These are phyloP conservation scores for Vitis rotundifolia DNA, from an alignment of 164 flowering plant genomes.

Conservation along the genomic window DNA sequence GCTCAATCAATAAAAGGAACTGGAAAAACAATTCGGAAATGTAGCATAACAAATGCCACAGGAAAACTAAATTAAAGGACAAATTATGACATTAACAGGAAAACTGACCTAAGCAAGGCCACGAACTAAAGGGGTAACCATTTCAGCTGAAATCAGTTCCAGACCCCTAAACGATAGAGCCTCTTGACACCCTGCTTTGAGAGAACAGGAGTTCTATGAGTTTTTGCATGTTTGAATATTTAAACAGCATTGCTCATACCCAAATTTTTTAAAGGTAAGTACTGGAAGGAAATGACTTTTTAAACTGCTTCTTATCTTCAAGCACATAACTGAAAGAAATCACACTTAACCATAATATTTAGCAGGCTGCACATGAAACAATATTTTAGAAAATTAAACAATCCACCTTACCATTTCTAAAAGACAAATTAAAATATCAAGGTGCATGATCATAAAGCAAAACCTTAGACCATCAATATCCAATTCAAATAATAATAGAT, in stretches of 20 bases:
- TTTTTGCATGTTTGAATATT: conserved; percentile 21
- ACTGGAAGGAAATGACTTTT: conserved; percentile 37
- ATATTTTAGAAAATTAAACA: not conserved
- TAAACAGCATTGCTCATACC: conserved; percentile 26
- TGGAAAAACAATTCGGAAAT: conserved; percentile 15
- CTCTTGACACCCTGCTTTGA: conserved; percentile 67
- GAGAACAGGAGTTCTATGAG: conserved; percentile 55
- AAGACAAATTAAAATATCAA: not conserved
- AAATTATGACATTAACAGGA: conserved; percentile 21
- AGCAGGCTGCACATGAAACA: not conserved
- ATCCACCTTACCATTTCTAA: not conserved
- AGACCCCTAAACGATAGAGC: conserved; percentile 59
- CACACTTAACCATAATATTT: conserved; percentile 10
- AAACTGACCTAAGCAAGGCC: conserved; percentile 59
- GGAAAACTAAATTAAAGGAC: conserved; percentile 27
- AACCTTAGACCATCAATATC: not conserved
- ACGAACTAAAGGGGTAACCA: conserved; percentile 51
- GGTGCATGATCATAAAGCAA: not conserved
- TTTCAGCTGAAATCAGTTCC: conserved; percentile 67
- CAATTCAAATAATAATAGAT: not conserved
- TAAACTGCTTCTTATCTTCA: conserved; percentile 31
- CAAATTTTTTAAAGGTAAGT: conserved; percentile 25
- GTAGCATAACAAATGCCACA: conserved; percentile 37
- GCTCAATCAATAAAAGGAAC: conserved; percentile 20
- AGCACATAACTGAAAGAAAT: conserved; percentile 28